Percentiles rank a stretch among this genome's conserved stretches.
These are phyloP conservation scores for Saturnispora quitensis DNA, from an alignment of 805 yeast species.

Conservation along the genomic window DNA sequence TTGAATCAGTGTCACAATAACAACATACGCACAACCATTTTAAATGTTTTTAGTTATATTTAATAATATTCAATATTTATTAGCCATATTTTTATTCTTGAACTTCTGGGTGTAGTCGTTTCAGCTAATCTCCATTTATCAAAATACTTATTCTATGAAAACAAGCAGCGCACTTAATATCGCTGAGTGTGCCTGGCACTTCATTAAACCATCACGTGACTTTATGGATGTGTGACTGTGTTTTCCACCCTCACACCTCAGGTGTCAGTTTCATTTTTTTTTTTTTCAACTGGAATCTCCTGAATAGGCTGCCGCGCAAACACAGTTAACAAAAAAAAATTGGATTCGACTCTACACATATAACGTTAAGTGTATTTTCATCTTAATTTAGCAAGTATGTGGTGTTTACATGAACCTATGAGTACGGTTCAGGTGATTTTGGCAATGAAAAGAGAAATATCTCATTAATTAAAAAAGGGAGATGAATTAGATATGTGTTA, in stretches of 20 bases:
- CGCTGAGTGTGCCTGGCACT: no score
- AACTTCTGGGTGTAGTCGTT: no score
- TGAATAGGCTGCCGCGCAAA: not conserved
- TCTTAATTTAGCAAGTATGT: constrained; percentile 8
- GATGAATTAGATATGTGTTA: not conserved
- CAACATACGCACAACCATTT: no score
- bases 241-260: constrained; percentile 1
- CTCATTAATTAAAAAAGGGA: no score
- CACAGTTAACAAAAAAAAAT: constrained; percentile 1
- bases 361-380: not conserved
- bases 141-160: no score
- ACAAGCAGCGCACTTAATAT: no score
- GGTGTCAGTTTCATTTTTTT: not conserved
- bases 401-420: not conserved
- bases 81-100: no score
- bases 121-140: no score
- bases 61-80: no score
- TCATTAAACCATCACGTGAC: not conserved
- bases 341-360: not conserved
- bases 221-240: not conserved
- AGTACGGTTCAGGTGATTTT: not conserved
- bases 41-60: no score
- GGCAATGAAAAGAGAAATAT: not conserved
- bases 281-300: not conserved
- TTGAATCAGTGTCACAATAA: no score